Conservation (phyloP, 2,329 filamentous ascomycete species). For the Aotearoamyces nothofagi region DNA sequence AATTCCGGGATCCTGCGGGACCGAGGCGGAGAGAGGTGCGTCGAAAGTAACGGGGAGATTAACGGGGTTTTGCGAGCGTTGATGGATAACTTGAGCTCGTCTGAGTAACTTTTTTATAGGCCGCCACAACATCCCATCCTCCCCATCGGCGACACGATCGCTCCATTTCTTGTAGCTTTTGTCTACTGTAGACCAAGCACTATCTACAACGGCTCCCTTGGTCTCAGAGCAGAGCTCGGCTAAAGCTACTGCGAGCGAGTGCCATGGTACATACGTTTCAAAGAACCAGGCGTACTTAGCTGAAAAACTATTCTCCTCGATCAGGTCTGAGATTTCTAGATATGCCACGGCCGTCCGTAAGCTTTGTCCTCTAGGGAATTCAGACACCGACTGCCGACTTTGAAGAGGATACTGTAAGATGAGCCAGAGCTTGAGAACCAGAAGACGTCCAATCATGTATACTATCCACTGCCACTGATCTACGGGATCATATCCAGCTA, state of each 20-base stretch:
- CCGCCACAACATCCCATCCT: slow-evolving; percentile 34
- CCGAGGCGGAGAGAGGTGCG: too few species aligned
- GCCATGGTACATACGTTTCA: slow-evolving; percentile 37
- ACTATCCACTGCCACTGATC: too few species aligned
- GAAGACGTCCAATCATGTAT: not conserved
- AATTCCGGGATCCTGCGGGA: too few species aligned
- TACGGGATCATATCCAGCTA: not conserved
- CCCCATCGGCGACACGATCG: slow-evolving; percentile 31
- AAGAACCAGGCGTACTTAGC: slow-evolving; percentile 30
- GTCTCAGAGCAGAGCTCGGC: slow-evolving; percentile 35
- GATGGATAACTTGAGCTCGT: slow-evolving; percentile 32
- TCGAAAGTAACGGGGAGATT: too few species aligned
- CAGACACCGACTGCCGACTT: too few species aligned
- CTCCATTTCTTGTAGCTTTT: slow-evolving; percentile 27
- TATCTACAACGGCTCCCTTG: slow-evolving; percentile 27
- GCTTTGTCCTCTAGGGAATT: slow-evolving; percentile 3
- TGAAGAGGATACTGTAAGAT: slow-evolving; percentile 24
- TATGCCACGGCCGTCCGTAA: slow-evolving; percentile 31
- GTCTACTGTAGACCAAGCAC: slow-evolving; percentile 34
- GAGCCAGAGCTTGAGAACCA: slow-evolving; percentile 1
- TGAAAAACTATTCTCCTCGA: slow-evolving; percentile 10
- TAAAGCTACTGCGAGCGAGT: slow-evolving; percentile 34
- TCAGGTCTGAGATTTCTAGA: slow-evolving; percentile 2
- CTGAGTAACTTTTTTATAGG: slow-evolving; percentile 36
- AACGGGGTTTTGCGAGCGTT: too few species aligned